Evolutionary conservation across 345 rosid genomes (phyloP).

Genomic region (Lagerstroemia speciosa): DNA sequence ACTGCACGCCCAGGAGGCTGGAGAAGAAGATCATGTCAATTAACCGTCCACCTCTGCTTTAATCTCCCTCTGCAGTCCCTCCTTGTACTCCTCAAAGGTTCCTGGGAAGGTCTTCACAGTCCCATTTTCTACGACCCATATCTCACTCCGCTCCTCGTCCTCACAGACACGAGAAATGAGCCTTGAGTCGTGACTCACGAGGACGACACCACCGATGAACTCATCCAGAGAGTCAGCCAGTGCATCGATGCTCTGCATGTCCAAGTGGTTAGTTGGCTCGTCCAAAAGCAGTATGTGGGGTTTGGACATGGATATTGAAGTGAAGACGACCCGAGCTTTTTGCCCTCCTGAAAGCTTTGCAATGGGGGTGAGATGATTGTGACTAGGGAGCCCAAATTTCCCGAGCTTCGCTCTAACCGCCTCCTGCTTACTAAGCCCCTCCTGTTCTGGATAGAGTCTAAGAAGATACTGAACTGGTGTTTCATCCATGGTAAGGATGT

Average conservation of each 20-base stretch:
- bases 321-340: constrained; percentile 84
- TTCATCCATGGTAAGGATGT: constrained; percentile 79
- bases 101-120: constrained; percentile 51
- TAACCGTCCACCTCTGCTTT: constrained; percentile 57
- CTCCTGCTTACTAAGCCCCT: constrained; percentile 91
- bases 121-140: constrained; percentile 91
- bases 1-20: background rate
- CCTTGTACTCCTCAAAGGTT: constrained; percentile 77
- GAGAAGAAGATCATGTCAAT: background rate
- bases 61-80: constrained; percentile 68
- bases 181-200: constrained; percentile 92
- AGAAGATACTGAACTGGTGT: constrained; percentile 94
- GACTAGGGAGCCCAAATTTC: constrained; percentile 84
- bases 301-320: constrained; percentile 85
- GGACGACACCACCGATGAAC: constrained; percentile 81
- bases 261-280: constrained; percentile 93
- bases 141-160: constrained; percentile 73
- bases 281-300: constrained; percentile 86
- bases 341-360: constrained; percentile 89
- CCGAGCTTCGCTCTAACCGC: constrained; percentile 95
- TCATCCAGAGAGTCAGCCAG: constrained; percentile 87
- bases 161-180: constrained; percentile 87
- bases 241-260: constrained; percentile 96
- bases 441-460: constrained; percentile 91
- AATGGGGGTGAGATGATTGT: constrained; percentile 83